These are phyloP conservation scores for Fomitiporia mediterranea DNA, from an alignment of 1,284 basidiomycete genomes.

Conservation along the genomic window DNA sequence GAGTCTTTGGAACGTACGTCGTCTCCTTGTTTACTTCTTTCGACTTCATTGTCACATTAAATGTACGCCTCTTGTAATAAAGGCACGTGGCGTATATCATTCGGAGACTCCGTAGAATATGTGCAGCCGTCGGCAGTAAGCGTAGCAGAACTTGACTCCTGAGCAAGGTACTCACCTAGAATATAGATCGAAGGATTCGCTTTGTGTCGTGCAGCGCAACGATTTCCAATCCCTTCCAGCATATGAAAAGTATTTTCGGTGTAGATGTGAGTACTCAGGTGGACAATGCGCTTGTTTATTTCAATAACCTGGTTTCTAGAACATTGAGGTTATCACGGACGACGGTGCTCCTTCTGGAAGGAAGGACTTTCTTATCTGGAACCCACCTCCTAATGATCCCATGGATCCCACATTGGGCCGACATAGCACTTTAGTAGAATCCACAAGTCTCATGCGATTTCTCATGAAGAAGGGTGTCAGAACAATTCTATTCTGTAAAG, in stretches of 20 bases:
- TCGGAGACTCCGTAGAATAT: conserved; percentile 73
- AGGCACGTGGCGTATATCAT: conserved; percentile 81
- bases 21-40: neutral
- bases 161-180: neutral
- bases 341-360: conserved; percentile 82
- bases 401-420: conserved; percentile 54
- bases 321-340: conserved; percentile 68
- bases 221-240: conserved; percentile 71
- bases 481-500: conserved; percentile 87
- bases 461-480: conserved; percentile 79
- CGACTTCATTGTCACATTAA: no score
- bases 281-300: neutral
- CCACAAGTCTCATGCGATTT: conserved; percentile 71
- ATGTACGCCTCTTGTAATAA: neutral
- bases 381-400: conserved; percentile 61
- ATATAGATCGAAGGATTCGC: conserved; percentile 49
- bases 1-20: conserved; percentile 63
- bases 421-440: conserved; percentile 64
- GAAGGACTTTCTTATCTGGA: conserved; percentile 81
- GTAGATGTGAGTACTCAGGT: conserved; percentile 38
- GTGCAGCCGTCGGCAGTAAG: conserved; percentile 81
- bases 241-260: conserved; percentile 76
- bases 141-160: conserved; percentile 18
- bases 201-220: conserved; percentile 92
- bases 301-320: conserved; percentile 26